Percentiles rank a stretch among this genome's conserved stretches.
These are phyloP conservation scores for Chamaenerion angustifolium DNA, from an alignment of 345 rosid genomes.

Conservation along the genomic window DNA sequence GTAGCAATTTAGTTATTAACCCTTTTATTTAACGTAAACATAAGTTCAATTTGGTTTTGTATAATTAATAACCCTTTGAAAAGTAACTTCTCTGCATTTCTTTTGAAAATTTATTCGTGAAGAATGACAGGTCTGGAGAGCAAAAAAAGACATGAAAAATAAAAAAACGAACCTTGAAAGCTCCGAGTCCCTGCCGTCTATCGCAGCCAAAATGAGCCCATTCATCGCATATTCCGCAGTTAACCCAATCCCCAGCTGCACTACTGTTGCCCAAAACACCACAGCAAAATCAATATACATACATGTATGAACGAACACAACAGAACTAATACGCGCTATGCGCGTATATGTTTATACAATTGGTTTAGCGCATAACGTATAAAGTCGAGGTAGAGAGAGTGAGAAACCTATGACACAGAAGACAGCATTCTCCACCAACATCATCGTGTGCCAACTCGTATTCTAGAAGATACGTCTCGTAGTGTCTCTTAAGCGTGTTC, in stretches of 20 bases:
- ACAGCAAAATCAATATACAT: too few species aligned
- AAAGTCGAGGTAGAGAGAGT: slow-evolving; percentile 3
- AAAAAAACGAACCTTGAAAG: slow-evolving; percentile 58
- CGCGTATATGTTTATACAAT: too few species aligned
- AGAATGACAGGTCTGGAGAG: neutral
- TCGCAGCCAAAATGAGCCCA: slow-evolving; percentile 99
- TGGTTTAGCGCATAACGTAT: neutral
- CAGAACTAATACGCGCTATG: neutral
- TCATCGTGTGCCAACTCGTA: slow-evolving; percentile 97
- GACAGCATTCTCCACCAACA: slow-evolving; percentile 96
- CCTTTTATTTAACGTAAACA: too few species aligned
- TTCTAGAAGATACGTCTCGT: slow-evolving; percentile 90
- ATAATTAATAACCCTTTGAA: too few species aligned
- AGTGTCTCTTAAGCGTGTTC: slow-evolving; percentile 84
- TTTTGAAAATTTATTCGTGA: too few species aligned
- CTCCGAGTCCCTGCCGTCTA: slow-evolving; percentile 93
- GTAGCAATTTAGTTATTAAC: too few species aligned
- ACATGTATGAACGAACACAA: neutral
- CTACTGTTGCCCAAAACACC: slow-evolving; percentile 48
- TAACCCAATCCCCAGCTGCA: slow-evolving; percentile 99
- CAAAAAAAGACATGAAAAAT: neutral
- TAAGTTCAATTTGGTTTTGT: too few species aligned
- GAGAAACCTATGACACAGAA: slow-evolving; percentile 78
- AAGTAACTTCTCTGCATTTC: too few species aligned
- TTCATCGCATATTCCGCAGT: slow-evolving; percentile 95